Evolutionary conservation across 192 early-diverging fungal species (phyloP).

Genomic region (Backusella mclennaniae): DNA sequence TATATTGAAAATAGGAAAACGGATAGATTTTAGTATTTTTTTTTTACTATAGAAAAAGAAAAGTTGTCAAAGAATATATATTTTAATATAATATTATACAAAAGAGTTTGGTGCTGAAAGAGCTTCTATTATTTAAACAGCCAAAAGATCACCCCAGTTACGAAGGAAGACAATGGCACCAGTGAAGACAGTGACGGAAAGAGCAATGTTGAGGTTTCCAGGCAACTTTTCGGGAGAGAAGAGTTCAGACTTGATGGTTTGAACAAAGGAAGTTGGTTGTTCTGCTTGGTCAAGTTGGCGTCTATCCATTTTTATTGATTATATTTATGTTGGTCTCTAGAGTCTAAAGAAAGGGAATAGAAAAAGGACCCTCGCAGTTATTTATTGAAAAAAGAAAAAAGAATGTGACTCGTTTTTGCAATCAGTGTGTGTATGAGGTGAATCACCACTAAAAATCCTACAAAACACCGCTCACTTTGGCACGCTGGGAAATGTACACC

Average conservation of each 20-base stretch:
- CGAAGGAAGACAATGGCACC: slow-evolving; percentile 56
- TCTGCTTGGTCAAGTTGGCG: slow-evolving; percentile 28
- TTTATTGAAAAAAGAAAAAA: not conserved
- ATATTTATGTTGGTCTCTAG: not conserved
- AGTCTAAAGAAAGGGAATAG: not conserved
- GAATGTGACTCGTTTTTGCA: not conserved
- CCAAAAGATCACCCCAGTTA: slow-evolving; percentile 54
- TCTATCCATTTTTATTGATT: slow-evolving; percentile 7
- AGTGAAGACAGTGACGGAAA: slow-evolving; percentile 56
- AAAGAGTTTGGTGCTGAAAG: not conserved
- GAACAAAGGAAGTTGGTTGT: slow-evolving; percentile 15
- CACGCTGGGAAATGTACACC: not conserved
- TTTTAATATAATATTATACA: not conserved
- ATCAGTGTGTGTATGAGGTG: not conserved
- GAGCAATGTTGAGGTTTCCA: slow-evolving; percentile 53
- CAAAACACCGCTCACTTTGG: not conserved
- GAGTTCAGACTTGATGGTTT: slow-evolving; percentile 38
- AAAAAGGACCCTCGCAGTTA: not conserved
- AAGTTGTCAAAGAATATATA: not conserved
- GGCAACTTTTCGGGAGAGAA: slow-evolving; percentile 53
- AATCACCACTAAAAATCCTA: not conserved
- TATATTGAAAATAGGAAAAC: not conserved
- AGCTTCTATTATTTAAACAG: slow-evolving; percentile 37
- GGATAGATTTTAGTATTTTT: not conserved
- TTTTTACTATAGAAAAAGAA: not conserved